These are phyloP conservation scores for Aureoboletus auriporus DNA, from an alignment of 768 basidiomycete species.

Conservation along the genomic window DNA sequence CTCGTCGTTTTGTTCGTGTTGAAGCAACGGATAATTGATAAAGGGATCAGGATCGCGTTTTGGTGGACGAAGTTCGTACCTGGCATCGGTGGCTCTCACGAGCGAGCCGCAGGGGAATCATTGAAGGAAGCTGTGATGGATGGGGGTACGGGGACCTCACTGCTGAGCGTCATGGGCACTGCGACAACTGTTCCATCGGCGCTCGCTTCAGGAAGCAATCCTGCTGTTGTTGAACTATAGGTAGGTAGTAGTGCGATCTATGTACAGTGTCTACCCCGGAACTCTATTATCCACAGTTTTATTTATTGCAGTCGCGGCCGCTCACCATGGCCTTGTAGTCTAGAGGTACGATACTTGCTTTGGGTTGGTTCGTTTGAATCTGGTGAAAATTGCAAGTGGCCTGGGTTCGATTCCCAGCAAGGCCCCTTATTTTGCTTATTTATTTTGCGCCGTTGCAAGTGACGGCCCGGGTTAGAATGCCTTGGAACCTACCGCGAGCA, in stretches of 20 bases:
- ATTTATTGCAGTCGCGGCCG: too few relatives aligned
- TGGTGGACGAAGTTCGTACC: constrained; percentile 87
- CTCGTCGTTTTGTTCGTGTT: constrained; percentile 83
- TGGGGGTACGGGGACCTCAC: background rate
- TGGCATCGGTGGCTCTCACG: constrained; percentile 1
- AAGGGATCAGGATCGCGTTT: constrained; percentile 71
- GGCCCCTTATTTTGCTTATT: constrained; percentile 20
- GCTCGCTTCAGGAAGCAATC: constrained; percentile 1
- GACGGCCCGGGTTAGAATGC: too few relatives aligned
- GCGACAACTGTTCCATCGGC: background rate
- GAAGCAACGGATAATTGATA: constrained; percentile 83
- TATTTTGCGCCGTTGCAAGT: background rate
- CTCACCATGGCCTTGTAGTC: constrained; percentile 27
- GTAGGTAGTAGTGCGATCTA: background rate
- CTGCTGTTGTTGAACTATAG: constrained; percentile 18
- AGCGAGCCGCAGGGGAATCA: background rate
- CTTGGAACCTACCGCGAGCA: too few relatives aligned
- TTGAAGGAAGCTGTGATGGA: constrained; percentile 9
- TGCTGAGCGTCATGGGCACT: constrained; percentile 8
- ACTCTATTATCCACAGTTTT: background rate
- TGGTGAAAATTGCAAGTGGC: constrained; percentile 29
- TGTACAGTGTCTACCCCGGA: background rate
- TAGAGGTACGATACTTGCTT: constrained; percentile 34
- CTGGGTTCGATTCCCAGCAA: constrained; percentile 40
- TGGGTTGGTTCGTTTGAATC: constrained; percentile 13